Conservation (phyloP, 2,329 filamentous ascomycete species). For the Paecilomyces formosus region DNA sequence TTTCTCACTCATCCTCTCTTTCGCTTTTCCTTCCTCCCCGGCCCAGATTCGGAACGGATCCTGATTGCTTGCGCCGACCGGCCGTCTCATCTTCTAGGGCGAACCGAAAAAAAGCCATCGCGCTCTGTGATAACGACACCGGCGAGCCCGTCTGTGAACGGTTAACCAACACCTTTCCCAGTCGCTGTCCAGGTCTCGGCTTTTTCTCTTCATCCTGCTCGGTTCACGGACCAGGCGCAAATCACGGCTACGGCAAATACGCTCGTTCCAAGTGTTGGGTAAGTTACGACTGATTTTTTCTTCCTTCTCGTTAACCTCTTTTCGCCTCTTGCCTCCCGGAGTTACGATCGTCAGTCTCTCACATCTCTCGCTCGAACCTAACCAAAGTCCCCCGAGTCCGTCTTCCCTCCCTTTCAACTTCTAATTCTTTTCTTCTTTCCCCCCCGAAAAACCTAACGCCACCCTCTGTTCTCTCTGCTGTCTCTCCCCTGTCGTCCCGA, state of each 20-base stretch:
- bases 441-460: neutral
- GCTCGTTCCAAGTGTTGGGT: conserved; percentile 11
- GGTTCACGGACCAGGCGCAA: conserved; percentile 12
- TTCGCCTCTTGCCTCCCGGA: conserved; percentile 14
- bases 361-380: conserved; percentile 4
- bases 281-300: conserved; percentile 1
- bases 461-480: neutral
- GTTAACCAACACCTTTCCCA: neutral
- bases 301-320: conserved; percentile 3
- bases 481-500: neutral
- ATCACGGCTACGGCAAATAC: conserved; percentile 12
- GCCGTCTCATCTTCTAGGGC: conserved; percentile 8
- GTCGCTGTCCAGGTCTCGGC: neutral
- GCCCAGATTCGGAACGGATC: conserved; percentile 14
- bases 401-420: conserved; percentile 4
- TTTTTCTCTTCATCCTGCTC: conserved; percentile 3
- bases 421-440: neutral
- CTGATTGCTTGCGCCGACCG: conserved; percentile 10
- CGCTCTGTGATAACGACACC: conserved; percentile 5
- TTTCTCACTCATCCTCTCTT: conserved; percentile 1
- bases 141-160: neutral
- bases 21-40: conserved; percentile 8
- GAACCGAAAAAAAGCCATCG: conserved; percentile 6
- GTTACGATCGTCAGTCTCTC: conserved; percentile 13
- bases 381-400: conserved; percentile 3